Base-by-base conservation (phyloP, 768 basidiomycete genomes). In the Neoboletus subvelutipes region DNA sequence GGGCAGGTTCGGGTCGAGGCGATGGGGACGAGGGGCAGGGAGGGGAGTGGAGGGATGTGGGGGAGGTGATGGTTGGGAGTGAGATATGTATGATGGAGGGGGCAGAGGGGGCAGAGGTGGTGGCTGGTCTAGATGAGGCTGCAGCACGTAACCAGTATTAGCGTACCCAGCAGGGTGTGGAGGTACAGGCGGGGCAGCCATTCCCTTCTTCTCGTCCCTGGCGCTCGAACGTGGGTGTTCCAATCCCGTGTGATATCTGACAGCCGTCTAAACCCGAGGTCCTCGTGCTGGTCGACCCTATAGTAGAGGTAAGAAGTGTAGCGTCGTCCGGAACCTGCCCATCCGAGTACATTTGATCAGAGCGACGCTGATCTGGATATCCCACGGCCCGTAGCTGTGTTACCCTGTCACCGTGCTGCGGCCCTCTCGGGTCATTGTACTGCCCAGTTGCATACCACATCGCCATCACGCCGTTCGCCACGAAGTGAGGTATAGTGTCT, bases 1-100 rank as follows among this genome's bases (percentile, higher is more conserved):
- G 20, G 86, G 84, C 1, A 88, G 67, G 58, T 76, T 77, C 11
- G 83, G 83, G 62, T 86, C 82, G 13, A 86, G 54, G 39, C 82
- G 79, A 62, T 86, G 83, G 0, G 88, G 86, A 12, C 84, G 77
- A 5, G 88, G 88, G 0, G 88, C 88, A 3, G 79, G 89, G 71
- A 4, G 86, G 77, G 57, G 82, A 64, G 60, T 78, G 78, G 82
- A 59, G 78, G 83, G 1, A 70, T 63, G 66, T 17, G 67, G 62
- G 22, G 66, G 57, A 12, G 63, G 58, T 41, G 61, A 24, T 9
- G 64, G 45, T 61, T 66, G 48, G 57, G 66, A 53, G 58, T 64
- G 50, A 47, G 54, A 66, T 63, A 58, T 20, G 50, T 59, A 58
- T 1, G 78, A 72, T 49, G 72, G 70, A 8, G 78, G 74, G 7